Evolutionary conservation across 2,329 filamentous ascomycete genomes (phyloP), one percentile per base, ranked within the genome.

Genomic region (Calonectria pauciramosa): DNA sequence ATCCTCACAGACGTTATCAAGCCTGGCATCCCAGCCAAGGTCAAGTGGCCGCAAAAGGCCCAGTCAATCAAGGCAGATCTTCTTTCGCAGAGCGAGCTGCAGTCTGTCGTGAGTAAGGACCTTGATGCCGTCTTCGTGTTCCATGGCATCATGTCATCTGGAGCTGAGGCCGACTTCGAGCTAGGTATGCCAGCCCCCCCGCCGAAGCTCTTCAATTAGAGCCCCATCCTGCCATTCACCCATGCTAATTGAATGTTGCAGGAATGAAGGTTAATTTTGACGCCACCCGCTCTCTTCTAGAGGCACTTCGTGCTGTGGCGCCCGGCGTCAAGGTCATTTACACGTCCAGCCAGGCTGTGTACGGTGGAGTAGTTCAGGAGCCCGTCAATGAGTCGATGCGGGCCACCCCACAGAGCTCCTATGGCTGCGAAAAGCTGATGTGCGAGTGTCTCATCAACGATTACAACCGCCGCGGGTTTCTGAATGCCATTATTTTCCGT

Each of bases 91-190:
- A 56, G 2, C 63, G 54, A 34, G 34, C 72, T 23, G 16, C 30
- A 63, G 26, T 41, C 38, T 3, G 65, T 73, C 7, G 72, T 77
- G 34, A 26, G 67, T 7, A 47, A 64, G 4, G 83, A 87, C 71
- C 80, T 86, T 28, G 86, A 89, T 65, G 86, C 87, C 20, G 86
- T 90, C 67, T 92, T 90, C 79, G 87, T 92, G 65, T 89, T 93
- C 75, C 91, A 93, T 80, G 91, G 91, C 72, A 91, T 92, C 83
- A 92, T 93, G 91, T 92, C 90, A 0, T 88, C 88, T 20, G 91
- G 90, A 41, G 88, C 90, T 5, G 91, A 93, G 83, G 89, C 88
- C 47, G 89, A 92, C 68, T 84, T 91, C 87, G 80, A 90, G 85
- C 78, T 87, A 86, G 68, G 91, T 8, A 86, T 26, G 44, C n/a